Conservation (phyloP, 2,329 filamentous ascomycete species). For the Corynespora cassiicola region DNA sequence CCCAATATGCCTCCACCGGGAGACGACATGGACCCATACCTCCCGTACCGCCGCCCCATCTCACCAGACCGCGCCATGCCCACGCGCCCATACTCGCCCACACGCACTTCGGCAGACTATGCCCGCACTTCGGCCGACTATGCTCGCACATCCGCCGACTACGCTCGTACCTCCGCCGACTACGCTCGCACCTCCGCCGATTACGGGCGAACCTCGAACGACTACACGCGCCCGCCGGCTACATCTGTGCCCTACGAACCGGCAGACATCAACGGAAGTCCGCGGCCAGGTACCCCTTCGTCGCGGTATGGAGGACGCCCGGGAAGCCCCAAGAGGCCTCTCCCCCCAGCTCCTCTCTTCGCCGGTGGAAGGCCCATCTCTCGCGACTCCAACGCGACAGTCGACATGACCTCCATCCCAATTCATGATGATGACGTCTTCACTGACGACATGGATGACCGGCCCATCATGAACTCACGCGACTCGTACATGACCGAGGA, state of each 20-base stretch:
- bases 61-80: slow-evolving; percentile 58
- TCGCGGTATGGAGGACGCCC: slow-evolving; percentile 80
- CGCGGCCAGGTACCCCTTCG: slow-evolving; percentile 87
- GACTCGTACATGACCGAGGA: slow-evolving; percentile 68
- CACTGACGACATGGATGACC: slow-evolving; percentile 64
- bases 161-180: too few species aligned
- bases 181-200: slow-evolving; percentile 62
- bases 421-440: slow-evolving; percentile 74
- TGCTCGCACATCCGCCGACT: too few species aligned
- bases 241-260: slow-evolving; percentile 81
- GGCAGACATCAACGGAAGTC: slow-evolving; percentile 85
- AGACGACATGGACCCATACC: slow-evolving; percentile 68
- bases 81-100: slow-evolving; percentile 60
- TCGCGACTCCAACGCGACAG: slow-evolving; percentile 50
- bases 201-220: too few species aligned
- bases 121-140: too few species aligned
- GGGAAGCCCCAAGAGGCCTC: slow-evolving; percentile 82
- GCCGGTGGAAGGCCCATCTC: slow-evolving; percentile 59
- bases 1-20: slow-evolving; percentile 63
- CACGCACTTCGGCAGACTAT: slow-evolving; percentile 65
- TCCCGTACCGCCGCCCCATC: slow-evolving; percentile 60
- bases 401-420: slow-evolving; percentile 74
- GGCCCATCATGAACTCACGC: slow-evolving; percentile 66
- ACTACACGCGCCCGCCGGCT: slow-evolving; percentile 76
- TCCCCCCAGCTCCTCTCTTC: slow-evolving; percentile 89